Conservation (phyloP, 306 rosid genomes). For the Gillenia trifoliata region DNA sequence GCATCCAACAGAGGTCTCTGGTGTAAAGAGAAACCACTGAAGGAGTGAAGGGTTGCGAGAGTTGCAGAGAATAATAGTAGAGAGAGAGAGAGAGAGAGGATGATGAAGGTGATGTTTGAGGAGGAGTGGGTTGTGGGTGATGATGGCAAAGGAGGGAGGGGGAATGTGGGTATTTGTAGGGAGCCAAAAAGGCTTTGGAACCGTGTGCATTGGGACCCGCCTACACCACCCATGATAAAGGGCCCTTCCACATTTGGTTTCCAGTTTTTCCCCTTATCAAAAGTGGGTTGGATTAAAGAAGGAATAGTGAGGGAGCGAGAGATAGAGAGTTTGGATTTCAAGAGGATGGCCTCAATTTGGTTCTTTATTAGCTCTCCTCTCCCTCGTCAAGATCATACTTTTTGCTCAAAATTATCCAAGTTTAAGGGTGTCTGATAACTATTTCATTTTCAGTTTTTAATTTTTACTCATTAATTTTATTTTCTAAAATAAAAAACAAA, state of each 20-base stretch:
- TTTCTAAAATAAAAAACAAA: no score
- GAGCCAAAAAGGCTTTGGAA: slow-evolving; percentile 41
- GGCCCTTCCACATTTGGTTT: slow-evolving; percentile 9
- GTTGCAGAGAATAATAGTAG: slow-evolving; percentile 24
- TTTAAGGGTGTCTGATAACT: no score
- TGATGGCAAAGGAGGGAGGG: slow-evolving; percentile 28
- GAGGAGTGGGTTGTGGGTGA: slow-evolving; percentile 35
- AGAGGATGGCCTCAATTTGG: background rate
- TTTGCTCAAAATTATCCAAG: background rate
- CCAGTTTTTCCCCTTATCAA: background rate
- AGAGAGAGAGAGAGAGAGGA: slow-evolving; percentile 5
- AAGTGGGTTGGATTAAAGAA: background rate
- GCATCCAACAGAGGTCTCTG: slow-evolving; percentile 46
- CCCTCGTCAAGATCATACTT: background rate
- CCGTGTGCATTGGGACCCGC: slow-evolving; percentile 71
- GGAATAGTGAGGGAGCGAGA: no score
- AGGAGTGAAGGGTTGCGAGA: slow-evolving; percentile 27
- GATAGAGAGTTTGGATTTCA: background rate
- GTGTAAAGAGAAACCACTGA: slow-evolving; percentile 43
- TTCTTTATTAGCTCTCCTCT: background rate
- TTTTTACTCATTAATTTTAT: no score
- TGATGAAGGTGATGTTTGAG: slow-evolving; percentile 22
- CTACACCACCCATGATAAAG: slow-evolving; percentile 42
- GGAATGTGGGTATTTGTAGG: slow-evolving; percentile 74
- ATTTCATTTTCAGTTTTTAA: no score